These are phyloP conservation scores for Backusella morwellensis DNA, from an alignment of 192 early-diverging fungal species.

Conservation along the genomic window DNA sequence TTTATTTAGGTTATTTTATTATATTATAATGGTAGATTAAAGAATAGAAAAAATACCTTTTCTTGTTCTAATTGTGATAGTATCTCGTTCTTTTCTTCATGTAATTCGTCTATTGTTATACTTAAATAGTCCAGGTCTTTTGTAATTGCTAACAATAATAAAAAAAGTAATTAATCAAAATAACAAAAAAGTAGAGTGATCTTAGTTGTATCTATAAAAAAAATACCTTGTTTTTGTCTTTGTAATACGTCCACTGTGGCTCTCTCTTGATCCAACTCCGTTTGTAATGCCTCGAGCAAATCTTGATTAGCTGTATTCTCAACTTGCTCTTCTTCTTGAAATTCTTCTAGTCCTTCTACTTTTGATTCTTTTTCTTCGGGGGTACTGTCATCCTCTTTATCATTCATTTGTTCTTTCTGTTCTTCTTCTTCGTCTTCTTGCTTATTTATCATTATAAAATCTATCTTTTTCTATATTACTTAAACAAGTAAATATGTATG, in stretches of 20 bases:
- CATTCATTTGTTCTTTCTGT: neutral
- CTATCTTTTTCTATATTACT: neutral
- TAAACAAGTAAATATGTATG: neutral
- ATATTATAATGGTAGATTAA: neutral
- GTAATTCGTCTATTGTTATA: slow-evolving; percentile 32
- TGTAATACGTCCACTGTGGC: slow-evolving; percentile 21
- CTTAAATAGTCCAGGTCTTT: slow-evolving; percentile 35
- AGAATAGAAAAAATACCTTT: slow-evolving; percentile 8
- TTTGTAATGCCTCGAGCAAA: neutral
- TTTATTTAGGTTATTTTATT: neutral
- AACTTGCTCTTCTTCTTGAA: neutral
- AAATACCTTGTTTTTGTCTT: slow-evolving; percentile 32
- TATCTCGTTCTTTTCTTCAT: slow-evolving; percentile 18
- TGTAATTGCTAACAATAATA: slow-evolving; percentile 21
- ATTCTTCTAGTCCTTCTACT: neutral
- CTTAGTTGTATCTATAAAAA: neutral
- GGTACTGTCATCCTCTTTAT: neutral
- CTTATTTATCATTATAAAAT: neutral
- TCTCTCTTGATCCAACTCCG: slow-evolving; percentile 17
- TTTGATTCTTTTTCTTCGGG: neutral
- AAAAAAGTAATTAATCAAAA: neutral
- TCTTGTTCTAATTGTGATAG: slow-evolving; percentile 25
- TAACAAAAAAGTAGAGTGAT: neutral
- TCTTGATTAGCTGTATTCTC: neutral
- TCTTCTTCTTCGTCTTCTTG: neutral